Evolutionary conservation across 2,329 filamentous ascomycete genomes (phyloP), one percentile per base, ranked within the genome.

Genomic region (Microcyclospora pomicola): DNA sequence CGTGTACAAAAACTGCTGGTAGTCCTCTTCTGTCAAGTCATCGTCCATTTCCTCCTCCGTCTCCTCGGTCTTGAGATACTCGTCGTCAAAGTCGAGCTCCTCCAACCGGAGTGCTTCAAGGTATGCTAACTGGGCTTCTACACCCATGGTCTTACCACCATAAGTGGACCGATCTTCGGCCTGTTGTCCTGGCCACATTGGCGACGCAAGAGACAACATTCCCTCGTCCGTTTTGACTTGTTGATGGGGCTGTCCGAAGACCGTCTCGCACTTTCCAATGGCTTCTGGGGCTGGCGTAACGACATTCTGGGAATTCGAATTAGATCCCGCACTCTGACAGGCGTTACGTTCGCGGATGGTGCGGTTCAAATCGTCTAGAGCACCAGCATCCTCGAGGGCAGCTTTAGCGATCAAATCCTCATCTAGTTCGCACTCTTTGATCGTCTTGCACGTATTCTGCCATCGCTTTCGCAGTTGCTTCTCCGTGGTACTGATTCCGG

Each of bases 121-220:
- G 12, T 38, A 33, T 19, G 39, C 31, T 9, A 35, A 19, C 30
- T 38, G 41, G 7, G 37, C 6, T 9, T 34, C 27, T n/a, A 29
- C 39, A 27, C 37, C 36, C 29, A 48, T 36, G 0, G 36, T 43
- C 39, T 51, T 51, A 16, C 49, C 49, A 12, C 41, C 42, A 4
- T 40, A 43, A 1, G 27, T 41, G 2, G 40, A 42, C 6, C 37
- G 27, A n/a, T 37, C 28, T 19, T 38, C 1, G 37, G 31, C 5
- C 24, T 36, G 34, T 13, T 15, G 34, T 27, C 3, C 34, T 24
- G 13, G 34, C 11, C 12, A 15, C 19, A 13, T 14, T 14, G n/a
- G 16, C 16, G 33, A 34, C n/a, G 33, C 33, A 35, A 27, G 14
- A 12, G 33, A 19, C 14, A 12, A 6, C 13, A n/a, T 31, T 29